phyloP scores from a whole-genome alignment of 768 basidiomycete species.

The Pilatotrama ljubarskyi region DNA sequence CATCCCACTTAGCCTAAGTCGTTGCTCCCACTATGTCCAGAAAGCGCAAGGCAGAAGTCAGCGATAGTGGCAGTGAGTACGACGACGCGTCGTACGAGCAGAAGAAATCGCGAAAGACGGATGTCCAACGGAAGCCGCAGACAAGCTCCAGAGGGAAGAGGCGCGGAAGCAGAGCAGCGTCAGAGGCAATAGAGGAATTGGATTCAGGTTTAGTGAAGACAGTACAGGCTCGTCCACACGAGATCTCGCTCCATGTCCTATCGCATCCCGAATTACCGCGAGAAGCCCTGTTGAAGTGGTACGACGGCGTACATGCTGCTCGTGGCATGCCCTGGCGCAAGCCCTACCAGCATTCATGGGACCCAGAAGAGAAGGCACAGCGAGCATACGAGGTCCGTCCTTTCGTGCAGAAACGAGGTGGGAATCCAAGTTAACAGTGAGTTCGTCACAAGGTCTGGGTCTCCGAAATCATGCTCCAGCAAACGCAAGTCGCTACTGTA shows the following conservation, averaged over 20 bases:
- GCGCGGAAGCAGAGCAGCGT: conserved; percentile 6
- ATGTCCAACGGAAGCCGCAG: conserved; percentile 7
- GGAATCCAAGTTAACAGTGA: not conserved
- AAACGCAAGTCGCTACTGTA: conserved; percentile 92
- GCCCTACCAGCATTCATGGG: conserved; percentile 55
- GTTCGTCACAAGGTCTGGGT: conserved; percentile 67
- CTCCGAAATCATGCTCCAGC: conserved; percentile 94
- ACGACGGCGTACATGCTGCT: conserved; percentile 57
- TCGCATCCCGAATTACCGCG: conserved; percentile 43
- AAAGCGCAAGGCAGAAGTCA: conserved; percentile 20
- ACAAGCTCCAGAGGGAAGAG: conserved; percentile 18
- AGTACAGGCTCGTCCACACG: conserved; percentile 33
- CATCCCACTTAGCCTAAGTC: not conserved
- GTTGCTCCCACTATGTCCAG: conserved; percentile 30
- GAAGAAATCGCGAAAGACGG: conserved; percentile 6
- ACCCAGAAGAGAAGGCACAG: conserved; percentile 66
- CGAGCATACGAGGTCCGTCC: conserved; percentile 83
- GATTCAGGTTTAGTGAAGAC: not conserved
- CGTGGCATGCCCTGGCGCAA: conserved; percentile 95
- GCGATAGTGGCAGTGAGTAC: conserved; percentile 21
- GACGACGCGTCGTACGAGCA: conserved; percentile 22
- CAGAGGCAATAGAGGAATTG: not conserved
- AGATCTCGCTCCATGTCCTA: conserved; percentile 51
- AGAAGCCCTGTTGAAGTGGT: conserved; percentile 66
- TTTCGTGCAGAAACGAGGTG: not conserved